Percentiles rank a stretch among this genome's conserved stretches.
Conservation (phyloP, 768 basidiomycete genomes). For the Kwoniella heveanensis region DNA sequence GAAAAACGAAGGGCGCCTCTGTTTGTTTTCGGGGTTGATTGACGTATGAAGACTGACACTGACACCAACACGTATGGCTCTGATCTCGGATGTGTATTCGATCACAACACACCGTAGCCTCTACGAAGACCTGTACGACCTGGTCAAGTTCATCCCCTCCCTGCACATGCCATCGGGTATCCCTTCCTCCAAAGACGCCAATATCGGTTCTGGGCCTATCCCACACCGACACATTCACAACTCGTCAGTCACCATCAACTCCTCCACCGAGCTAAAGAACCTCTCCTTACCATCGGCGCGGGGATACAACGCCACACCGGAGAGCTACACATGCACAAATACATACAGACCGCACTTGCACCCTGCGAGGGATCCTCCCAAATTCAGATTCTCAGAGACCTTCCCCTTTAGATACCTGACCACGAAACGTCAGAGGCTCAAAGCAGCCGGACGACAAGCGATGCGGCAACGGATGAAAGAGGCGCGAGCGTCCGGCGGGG, state of each 20-base stretch:
- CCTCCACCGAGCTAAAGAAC: slow-evolving; percentile 1
- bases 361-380: slow-evolving; percentile 43
- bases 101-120: slow-evolving; percentile 23
- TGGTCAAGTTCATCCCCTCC: slow-evolving; percentile 51
- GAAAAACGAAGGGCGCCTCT: too few relatives aligned
- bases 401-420: slow-evolving; percentile 35
- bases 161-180: slow-evolving; percentile 43
- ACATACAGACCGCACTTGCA: slow-evolving; percentile 21
- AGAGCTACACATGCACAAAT: too few relatives aligned
- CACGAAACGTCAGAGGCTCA: slow-evolving; percentile 23
- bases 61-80: too few relatives aligned
- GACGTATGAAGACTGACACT: too few relatives aligned
- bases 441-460: slow-evolving; percentile 27
- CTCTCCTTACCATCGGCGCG: neutral
- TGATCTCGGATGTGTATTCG: too few relatives aligned
- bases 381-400: slow-evolving; percentile 36
- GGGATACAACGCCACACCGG: neutral
- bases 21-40: too few relatives aligned
- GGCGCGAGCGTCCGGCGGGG: slow-evolving; percentile 28
- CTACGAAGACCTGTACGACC: slow-evolving; percentile 54
- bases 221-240: slow-evolving; percentile 20
- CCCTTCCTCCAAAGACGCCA: slow-evolving; percentile 32
- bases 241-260: slow-evolving; percentile 10
- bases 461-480: slow-evolving; percentile 13
- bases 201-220: slow-evolving; percentile 23